These are phyloP conservation scores for Priceomyces haplophilus DNA, from an alignment of 805 yeast species.

Conservation along the genomic window DNA sequence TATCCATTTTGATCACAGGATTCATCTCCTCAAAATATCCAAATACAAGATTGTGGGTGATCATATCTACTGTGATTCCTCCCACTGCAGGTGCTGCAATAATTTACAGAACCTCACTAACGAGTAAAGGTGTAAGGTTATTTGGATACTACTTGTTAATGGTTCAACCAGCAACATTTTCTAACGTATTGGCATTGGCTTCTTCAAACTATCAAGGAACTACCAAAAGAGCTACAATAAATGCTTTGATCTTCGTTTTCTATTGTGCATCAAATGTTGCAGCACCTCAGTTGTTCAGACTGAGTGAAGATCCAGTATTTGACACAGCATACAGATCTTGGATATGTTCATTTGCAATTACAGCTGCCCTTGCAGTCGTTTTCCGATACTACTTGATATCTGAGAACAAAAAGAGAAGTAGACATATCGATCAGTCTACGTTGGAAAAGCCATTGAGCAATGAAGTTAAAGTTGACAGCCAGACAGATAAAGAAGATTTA, in stretches of 20 bases:
- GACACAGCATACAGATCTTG: slow-evolving; percentile 8
- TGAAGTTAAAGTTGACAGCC: too few species aligned
- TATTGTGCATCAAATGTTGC: slow-evolving; percentile 11
- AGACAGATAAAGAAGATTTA: too few species aligned
- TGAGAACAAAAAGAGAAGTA: slow-evolving; percentile 28
- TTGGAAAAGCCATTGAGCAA: too few species aligned
- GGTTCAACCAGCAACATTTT: slow-evolving; percentile 10
- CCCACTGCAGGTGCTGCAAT: slow-evolving; percentile 26
- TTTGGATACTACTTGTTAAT: slow-evolving; percentile 9
- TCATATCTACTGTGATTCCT: slow-evolving; percentile 8
- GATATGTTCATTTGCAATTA: slow-evolving; percentile 8
- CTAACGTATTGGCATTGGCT: slow-evolving; percentile 8
- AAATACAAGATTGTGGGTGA: slow-evolving; percentile 7
- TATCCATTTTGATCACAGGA: slow-evolving; percentile 8
- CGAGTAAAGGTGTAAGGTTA: slow-evolving; percentile 7
- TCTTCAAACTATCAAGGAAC: slow-evolving; percentile 8
- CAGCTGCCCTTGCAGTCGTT: slow-evolving; percentile 7
- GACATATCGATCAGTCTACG: neutral
- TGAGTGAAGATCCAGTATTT: slow-evolving; percentile 7
- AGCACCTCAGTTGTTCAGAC: slow-evolving; percentile 12
- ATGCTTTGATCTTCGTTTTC: slow-evolving; percentile 8
- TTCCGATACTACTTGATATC: slow-evolving; percentile 6
- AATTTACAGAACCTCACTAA: slow-evolving; percentile 1
- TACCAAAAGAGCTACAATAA: slow-evolving; percentile 7
- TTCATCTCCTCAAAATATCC: slow-evolving; percentile 4